Conservation (phyloP, 1,284 basidiomycete genomes). For the Trametes versicolor region DNA sequence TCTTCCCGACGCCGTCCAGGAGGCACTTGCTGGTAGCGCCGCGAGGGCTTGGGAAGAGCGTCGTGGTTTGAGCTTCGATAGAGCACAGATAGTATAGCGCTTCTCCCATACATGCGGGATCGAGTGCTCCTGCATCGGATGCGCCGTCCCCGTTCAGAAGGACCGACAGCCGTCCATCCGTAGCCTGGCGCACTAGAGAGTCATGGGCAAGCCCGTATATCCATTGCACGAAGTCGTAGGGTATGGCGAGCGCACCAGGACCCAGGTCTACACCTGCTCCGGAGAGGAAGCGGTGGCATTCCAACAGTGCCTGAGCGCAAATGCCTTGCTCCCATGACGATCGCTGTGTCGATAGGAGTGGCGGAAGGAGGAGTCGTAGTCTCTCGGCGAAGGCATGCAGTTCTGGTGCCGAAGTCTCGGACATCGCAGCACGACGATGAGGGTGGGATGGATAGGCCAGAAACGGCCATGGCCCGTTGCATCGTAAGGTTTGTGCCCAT, state of each 20-base stretch:
- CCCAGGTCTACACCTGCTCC: neutral
- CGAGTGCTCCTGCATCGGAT: conserved; percentile 34
- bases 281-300: conserved; percentile 26
- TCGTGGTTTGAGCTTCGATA: neutral
- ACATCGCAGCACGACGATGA: neutral
- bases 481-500: no score
- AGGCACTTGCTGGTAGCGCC: conserved; percentile 18
- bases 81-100: conserved; percentile 31
- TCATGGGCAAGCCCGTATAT: conserved; percentile 37
- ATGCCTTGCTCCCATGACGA: conserved; percentile 42
- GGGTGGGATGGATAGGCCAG: neutral
- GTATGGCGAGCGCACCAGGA: neutral
- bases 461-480: no score
- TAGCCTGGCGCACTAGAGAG: conserved; percentile 35
- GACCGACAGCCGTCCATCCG: conserved; percentile 37
- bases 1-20: conserved; percentile 28
- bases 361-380: conserved; percentile 28
- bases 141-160: conserved; percentile 37
- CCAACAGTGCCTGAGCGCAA: conserved; percentile 39
- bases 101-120: conserved; percentile 38
- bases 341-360: conserved; percentile 35
- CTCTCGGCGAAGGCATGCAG: conserved; percentile 6
- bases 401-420: neutral
- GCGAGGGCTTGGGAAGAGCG: conserved; percentile 14
- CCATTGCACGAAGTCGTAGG: conserved; percentile 27